Evolutionary conservation across 2,329 filamentous ascomycete species (phyloP), one percentile per base, ranked within the genome.

Genomic region (Metarhizium album): DNA sequence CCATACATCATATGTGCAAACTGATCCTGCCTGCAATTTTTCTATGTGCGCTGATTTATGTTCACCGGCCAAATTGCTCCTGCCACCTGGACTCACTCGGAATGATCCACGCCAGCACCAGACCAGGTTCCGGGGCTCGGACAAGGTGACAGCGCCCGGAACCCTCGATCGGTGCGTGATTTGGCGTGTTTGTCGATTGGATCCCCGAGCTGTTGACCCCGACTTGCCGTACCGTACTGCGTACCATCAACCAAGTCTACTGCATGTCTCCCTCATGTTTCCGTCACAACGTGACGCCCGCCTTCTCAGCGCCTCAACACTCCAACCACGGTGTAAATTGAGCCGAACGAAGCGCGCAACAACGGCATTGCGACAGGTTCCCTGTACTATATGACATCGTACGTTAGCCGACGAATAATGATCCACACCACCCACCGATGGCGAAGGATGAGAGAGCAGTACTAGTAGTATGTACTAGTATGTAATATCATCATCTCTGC

Each of bases 1-100:
- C 38, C 20, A 49, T 35, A 31, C 49, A 49, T 45, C 20, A 48
- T 31, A 45, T 46, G 40, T 46, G 51, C 50, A 33, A 48, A 31
- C 8, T n/a, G 27, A 23, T 27, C 22, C 18, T 24, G 38, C 14
- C n/a, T 13, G 35, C 20, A 16, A 23, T 33, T n/a, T 35, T 27
- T 45, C n/a, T n/a, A n/a, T n/a, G 23, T 38, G 22, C 33, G 9
- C n/a, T 24, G 16, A 23, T 42, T 24, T 3, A 4, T 45, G 37
- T 38, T 29, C 37, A 18, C 37, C 16, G 35, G n/a, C 7, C 18
- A 18, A 22, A 22, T 45, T 18, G 49, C 38, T 47, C 48, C 45
- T 53, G 23, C 48, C 48, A 31, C 18, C 8, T 43, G 14, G 6
- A n/a, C 37, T 20, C 37, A 13, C 33, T 31, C 11, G 29, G 29